These are phyloP conservation scores for Aspergillus piperis DNA, from an alignment of 2,329 filamentous ascomycete species.

Conservation along the genomic window DNA sequence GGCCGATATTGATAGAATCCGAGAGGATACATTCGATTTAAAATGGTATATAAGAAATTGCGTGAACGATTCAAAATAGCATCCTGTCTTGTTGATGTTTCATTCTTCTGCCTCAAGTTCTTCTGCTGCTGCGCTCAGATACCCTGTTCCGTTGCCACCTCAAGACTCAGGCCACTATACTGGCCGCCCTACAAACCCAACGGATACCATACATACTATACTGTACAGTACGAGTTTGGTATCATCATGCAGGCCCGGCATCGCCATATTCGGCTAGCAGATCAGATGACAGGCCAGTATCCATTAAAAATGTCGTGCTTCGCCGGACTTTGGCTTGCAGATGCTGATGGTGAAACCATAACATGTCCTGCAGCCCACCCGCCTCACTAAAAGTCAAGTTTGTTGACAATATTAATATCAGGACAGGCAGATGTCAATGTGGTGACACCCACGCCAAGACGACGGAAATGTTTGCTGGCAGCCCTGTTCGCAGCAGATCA, in stretches of 20 bases:
- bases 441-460: background rate
- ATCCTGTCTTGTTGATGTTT: too few relatives aligned
- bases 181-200: background rate
- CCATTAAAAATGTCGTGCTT: background rate
- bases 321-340: background rate
- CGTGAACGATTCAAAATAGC: too few relatives aligned
- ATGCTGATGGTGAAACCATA: background rate
- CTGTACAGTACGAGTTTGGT: background rate
- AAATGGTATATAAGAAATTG: too few relatives aligned
- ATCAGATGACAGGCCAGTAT: background rate
- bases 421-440: background rate
- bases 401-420: background rate
- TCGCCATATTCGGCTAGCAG: conserved; percentile 4
- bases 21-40: too few relatives aligned
- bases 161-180: background rate
- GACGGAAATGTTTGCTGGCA: background rate
- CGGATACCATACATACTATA: background rate
- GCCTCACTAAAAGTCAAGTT: background rate
- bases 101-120: background rate
- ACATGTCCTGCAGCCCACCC: background rate
- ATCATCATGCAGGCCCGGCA: background rate
- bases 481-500: background rate
- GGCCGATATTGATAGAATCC: too few relatives aligned
- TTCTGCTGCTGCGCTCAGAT: background rate
- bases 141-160: background rate